These are phyloP conservation scores for Lepidium aucheri DNA, from an alignment of 345 rosid species.

Conservation along the genomic window DNA sequence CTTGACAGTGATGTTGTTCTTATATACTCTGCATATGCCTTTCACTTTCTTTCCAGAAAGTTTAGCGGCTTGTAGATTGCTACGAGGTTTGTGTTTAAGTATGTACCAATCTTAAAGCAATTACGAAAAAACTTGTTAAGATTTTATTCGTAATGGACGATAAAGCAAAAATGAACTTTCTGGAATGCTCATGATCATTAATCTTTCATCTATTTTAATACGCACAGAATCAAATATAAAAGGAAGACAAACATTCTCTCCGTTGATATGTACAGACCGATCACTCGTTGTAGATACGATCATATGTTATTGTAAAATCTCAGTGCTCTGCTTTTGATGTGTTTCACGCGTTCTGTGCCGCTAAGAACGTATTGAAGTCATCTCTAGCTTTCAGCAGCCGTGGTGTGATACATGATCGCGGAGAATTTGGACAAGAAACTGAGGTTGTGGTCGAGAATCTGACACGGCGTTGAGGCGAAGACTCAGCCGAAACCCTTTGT, in stretches of 20 bases:
- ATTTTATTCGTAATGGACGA: background rate
- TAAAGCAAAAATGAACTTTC: too few relatives aligned
- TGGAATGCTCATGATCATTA: background rate
- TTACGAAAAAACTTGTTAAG: too few relatives aligned
- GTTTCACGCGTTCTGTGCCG: conserved; percentile 51
- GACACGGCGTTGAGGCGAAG: conserved; percentile 56
- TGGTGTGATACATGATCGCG: conserved; percentile 57
- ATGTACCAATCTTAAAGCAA: background rate
- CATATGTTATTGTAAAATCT: background rate
- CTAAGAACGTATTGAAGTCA: conserved; percentile 54
- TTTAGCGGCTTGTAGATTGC: background rate
- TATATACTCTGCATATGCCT: conserved; percentile 5
- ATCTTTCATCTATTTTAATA: background rate
- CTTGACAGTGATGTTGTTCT: conserved; percentile 4
- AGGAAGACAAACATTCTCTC: background rate
- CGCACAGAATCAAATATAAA: background rate
- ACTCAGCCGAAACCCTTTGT: conserved; percentile 25
- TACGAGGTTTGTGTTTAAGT: conserved; percentile 5
- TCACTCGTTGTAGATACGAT: background rate
- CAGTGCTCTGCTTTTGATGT: background rate
- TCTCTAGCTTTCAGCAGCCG: conserved; percentile 49
- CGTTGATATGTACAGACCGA: conserved; percentile 17
- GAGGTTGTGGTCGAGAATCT: conserved; percentile 45
- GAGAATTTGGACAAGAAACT: conserved; percentile 38
- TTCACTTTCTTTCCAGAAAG: conserved; percentile 4